Conservation (phyloP, 257 asterid species). For the Plectranthus barbatus region DNA sequence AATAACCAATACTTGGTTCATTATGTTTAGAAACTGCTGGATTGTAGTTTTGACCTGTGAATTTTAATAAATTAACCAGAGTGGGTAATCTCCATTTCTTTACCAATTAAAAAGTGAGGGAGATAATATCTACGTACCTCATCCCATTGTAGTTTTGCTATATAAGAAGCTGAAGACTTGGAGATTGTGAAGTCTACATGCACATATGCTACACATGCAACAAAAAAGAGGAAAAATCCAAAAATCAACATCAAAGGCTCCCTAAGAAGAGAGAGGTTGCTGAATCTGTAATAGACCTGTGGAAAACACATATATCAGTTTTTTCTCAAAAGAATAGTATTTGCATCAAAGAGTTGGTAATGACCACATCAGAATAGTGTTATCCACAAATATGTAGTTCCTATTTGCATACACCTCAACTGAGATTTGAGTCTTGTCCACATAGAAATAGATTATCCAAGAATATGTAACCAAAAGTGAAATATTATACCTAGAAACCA, state of each 20-base stretch:
- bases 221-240: slow-evolving; percentile 79
- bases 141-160: slow-evolving; percentile 95
- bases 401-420: neutral
- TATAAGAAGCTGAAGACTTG: slow-evolving; percentile 75
- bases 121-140: slow-evolving; percentile 45
- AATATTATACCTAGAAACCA: neutral
- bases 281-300: slow-evolving; percentile 90
- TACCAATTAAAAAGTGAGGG: neutral
- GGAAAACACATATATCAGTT: slow-evolving; percentile 13
- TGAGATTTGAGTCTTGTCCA: neutral
- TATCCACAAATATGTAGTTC: neutral
- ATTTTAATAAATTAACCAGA: neutral
- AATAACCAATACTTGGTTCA: slow-evolving; percentile 48
- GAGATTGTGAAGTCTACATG: slow-evolving; percentile 95
- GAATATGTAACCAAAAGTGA: neutral
- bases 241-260: slow-evolving; percentile 89
- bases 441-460: neutral
- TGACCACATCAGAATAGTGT: too few relatives aligned
- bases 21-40: slow-evolving; percentile 58
- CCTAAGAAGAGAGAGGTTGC: slow-evolving; percentile 61
- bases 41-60: slow-evolving; percentile 70
- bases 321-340: neutral
- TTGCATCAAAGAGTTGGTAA: neutral
- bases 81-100: neutral
- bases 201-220: slow-evolving; percentile 60